Evolutionary conservation across 345 rosid genomes (phyloP), one percentile per base, ranked within the genome.

Genomic region (Camelina neglecta): DNA sequence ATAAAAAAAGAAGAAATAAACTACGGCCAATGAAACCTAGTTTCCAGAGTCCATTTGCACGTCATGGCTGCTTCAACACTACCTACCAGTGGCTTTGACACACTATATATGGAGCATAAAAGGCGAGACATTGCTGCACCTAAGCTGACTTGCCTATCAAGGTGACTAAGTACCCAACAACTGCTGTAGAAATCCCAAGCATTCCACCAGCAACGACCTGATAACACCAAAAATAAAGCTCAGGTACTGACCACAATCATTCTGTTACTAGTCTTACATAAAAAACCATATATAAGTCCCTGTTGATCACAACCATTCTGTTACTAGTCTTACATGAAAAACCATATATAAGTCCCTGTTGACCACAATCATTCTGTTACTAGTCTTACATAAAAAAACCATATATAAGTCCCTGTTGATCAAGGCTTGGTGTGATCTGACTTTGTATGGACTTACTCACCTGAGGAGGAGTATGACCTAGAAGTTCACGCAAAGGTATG

Each of bases 381-480:
- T 44, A 5, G 48, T 44, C 48, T 12, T 42, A 42, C 41, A 38
- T 38, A 18, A 38, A 8, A 38, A 38, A 38, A 26, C 41, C 47
- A 11, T 42, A 4, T 35, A 18, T 18, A 66, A 66, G 45, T 71
- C 50, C 2, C 18, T 10, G 24, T 0, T 71, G 67, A 35, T 60
- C 75, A 56, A 26, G 20, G 47, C 48, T 44, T 44, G 16, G 48
- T 44, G 18, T 56, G 57, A 55, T 24, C 45, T 20, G 39, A 60
- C 57, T 63, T 58, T n/a, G 16, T 29, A 62, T 35, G 4, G 16
- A 39, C 49, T 29, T 24, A 24, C 65, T n/a, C 62, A 93, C 98
- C 89, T 93, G 97, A 74, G 83, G 83, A 70, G 94, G 93, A 12
- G 98, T 91, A 80, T 88, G 97, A 65, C 98, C 98, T 16, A 93